These are phyloP conservation scores for Spiraea crenata DNA, from an alignment of 331 rosid species.

Conservation along the genomic window DNA sequence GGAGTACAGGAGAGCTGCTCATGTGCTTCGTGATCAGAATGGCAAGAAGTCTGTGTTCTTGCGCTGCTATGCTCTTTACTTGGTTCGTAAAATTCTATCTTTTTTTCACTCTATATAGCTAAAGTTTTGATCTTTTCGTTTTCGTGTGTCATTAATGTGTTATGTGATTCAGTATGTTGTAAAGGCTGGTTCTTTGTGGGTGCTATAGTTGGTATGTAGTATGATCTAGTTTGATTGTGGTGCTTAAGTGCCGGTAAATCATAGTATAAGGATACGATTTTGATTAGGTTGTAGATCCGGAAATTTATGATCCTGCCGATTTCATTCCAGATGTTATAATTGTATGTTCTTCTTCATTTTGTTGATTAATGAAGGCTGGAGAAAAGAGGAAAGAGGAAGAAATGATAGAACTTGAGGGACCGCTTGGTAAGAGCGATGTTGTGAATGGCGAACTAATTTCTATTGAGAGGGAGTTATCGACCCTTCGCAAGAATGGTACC, in stretches of 20 bases:
- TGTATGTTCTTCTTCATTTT: slow-evolving; percentile 5
- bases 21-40: slow-evolving; percentile 68
- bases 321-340: background rate
- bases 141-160: background rate
- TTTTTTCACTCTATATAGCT: background rate
- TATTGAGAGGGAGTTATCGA: slow-evolving; percentile 77
- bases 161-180: too few relatives aligned
- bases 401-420: slow-evolving; percentile 95
- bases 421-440: slow-evolving; percentile 71
- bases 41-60: slow-evolving; percentile 71
- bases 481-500: slow-evolving; percentile 61
- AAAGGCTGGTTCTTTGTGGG: background rate
- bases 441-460: slow-evolving; percentile 70
- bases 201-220: background rate
- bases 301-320: background rate
- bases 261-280: background rate
- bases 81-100: slow-evolving; percentile 45
- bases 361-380: slow-evolving; percentile 64
- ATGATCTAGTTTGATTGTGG: background rate
- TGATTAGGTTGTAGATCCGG: slow-evolving; percentile 7
- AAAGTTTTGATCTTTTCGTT: background rate
- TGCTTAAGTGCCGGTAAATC: background rate
- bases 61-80: slow-evolving; percentile 72
- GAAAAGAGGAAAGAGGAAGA: slow-evolving; percentile 97
- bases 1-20: slow-evolving; percentile 80